These are phyloP conservation scores for Climacium dendroides DNA, from an alignment of 225 moss, liverwort and hornwort species.

Conservation along the genomic window DNA sequence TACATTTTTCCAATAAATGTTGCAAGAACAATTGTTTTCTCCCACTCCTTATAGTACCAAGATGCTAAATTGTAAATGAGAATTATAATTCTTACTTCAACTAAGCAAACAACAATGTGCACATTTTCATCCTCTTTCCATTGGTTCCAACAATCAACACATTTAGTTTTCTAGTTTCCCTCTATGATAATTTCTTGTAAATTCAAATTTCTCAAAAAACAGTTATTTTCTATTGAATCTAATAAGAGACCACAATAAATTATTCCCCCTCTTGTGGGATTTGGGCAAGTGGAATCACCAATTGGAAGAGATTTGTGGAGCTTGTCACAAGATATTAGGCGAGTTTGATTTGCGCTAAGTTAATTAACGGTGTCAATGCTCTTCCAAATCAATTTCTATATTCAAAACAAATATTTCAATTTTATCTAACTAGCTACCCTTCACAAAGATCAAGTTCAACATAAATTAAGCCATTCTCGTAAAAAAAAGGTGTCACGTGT, in stretches of 20 bases:
- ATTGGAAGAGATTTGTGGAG: neutral
- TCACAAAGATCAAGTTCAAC: no score
- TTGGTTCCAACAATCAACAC: accelerated
- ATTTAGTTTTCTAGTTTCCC: neutral
- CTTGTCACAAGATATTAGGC: neutral
- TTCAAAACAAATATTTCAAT: neutral
- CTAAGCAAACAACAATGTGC: neutral
- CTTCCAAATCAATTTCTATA: neutral
- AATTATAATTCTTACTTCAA: neutral
- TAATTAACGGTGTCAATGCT: neutral
- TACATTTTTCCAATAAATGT: neutral
- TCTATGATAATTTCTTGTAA: accelerated
- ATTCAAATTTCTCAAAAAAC: neutral
- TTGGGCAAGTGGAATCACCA: neutral
- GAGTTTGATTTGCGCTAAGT: no score
- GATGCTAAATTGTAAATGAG: accelerated
- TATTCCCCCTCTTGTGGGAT: accelerated
- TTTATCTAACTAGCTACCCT: no score
- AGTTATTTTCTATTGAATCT: accelerated
- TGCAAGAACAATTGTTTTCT: neutral
- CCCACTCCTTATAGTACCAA: neutral
- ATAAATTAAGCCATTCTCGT: no score
- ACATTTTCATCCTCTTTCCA: neutral
- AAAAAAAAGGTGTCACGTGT: no score
- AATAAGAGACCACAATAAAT: accelerated